These are phyloP conservation scores for Cyclanthera cordifolia DNA, from an alignment of 306 rosid species.

Conservation along the genomic window DNA sequence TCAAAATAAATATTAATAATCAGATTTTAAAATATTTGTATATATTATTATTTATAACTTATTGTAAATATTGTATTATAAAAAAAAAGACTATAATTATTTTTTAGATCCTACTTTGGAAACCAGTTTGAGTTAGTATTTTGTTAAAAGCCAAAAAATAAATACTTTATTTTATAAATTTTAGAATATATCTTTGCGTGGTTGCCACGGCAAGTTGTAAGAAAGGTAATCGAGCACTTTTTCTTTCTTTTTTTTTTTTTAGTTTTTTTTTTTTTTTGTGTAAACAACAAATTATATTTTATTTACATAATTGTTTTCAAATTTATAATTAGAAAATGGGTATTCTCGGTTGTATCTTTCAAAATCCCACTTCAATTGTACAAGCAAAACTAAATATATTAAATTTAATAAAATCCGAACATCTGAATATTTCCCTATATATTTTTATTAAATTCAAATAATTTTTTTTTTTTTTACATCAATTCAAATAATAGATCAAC, in stretches of 20 bases:
- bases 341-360: not conserved
- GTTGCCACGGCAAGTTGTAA: constrained; percentile 2
- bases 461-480: too few species aligned
- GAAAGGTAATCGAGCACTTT: not conserved
- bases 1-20: too few species aligned
- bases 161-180: not conserved
- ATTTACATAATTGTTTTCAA: not conserved
- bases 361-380: not conserved
- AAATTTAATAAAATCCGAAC: too few species aligned
- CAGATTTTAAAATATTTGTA: too few species aligned
- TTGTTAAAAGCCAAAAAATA: not conserved
- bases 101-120: not conserved
- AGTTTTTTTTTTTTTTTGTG: not conserved
- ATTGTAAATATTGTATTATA: too few species aligned
- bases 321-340: too few species aligned
- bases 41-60: too few species aligned
- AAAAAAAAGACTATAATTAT: too few species aligned
- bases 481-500: too few species aligned
- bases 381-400: not conserved
- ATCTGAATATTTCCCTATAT: too few species aligned
- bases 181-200: constrained; percentile 4
- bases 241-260: not conserved
- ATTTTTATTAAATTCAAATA: too few species aligned
- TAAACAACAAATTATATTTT: not conserved
- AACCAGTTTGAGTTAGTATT: not conserved